These are phyloP conservation scores for Macrolepiota dolichaula DNA, from an alignment of 768 basidiomycete genomes.

Conservation along the genomic window DNA sequence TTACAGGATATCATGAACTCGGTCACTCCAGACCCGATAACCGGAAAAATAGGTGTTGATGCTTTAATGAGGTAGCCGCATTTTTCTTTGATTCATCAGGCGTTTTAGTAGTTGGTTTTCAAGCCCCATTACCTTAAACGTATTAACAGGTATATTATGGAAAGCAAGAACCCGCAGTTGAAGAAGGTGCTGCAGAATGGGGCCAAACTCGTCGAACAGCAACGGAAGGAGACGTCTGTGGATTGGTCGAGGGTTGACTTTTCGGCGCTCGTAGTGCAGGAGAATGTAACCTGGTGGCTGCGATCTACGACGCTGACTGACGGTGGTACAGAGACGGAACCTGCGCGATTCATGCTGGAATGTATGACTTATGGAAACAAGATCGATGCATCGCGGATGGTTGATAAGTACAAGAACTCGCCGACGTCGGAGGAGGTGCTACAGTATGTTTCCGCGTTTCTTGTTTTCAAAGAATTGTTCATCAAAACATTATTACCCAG, in stretches of 20 bases:
- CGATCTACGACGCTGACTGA: neutral
- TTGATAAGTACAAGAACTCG: conserved; percentile 8
- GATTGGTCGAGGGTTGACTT: conserved; percentile 7
- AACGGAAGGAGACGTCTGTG: neutral
- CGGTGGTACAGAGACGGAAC: neutral
- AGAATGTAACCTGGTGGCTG: conserved; percentile 10
- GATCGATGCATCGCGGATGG: conserved; percentile 10
- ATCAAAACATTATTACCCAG: conserved; percentile 2
- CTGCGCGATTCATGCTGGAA: conserved; percentile 8
- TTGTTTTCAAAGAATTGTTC: neutral
- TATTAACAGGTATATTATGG: conserved; percentile 11
- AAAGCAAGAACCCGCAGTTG: conserved; percentile 13
- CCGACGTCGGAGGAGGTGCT: conserved; percentile 11
- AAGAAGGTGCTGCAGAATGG: conserved; percentile 6
- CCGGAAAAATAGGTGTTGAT: conserved; percentile 12
- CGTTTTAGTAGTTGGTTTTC: neutral
- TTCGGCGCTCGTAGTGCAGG: neutral
- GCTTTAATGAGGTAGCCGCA: conserved; percentile 11
- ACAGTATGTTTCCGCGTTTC: conserved; percentile 2
- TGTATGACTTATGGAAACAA: conserved; percentile 12
- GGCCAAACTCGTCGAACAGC: neutral
- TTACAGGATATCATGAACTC: conserved; percentile 10
- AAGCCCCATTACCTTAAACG: neutral
- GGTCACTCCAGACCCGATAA: conserved; percentile 14
- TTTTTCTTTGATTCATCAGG: neutral